Percentiles rank a stretch among this genome's conserved stretches.
Conservation (phyloP, 495 filamentous ascomycete species). For the Daldinia vernicosa region DNA sequence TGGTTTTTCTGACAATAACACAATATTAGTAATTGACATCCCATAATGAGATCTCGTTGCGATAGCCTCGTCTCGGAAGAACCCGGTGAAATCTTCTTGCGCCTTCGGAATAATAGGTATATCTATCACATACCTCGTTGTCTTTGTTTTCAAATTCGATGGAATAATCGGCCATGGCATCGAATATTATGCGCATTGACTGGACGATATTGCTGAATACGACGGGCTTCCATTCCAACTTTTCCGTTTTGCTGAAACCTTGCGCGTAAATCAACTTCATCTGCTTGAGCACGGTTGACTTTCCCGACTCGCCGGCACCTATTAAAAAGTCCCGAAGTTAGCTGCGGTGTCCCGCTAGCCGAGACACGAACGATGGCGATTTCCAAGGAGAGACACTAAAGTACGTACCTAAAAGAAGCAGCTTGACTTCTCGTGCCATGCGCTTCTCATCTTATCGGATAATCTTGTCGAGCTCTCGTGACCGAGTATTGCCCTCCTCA, state of each 20-base stretch:
- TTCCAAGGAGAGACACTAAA: slow-evolving; percentile 11
- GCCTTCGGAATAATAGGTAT: slow-evolving; percentile 24
- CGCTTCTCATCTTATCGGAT: slow-evolving; percentile 85
- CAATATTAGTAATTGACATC: slow-evolving; percentile 24
- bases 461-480: slow-evolving; percentile 76
- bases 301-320: slow-evolving; percentile 98
- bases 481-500: slow-evolving; percentile 58
- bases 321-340: slow-evolving; percentile 39
- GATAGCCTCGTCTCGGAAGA: slow-evolving; percentile 16
- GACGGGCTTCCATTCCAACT: slow-evolving; percentile 90
- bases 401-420: slow-evolving; percentile 78
- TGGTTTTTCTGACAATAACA: slow-evolving; percentile 56
- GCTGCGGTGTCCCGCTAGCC: slow-evolving; percentile 38
- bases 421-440: slow-evolving; percentile 81
- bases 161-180: slow-evolving; percentile 89
- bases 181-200: slow-evolving; percentile 87
- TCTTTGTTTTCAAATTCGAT: slow-evolving; percentile 78
- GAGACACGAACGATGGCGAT: slow-evolving; percentile 29
- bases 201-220: slow-evolving; percentile 93
- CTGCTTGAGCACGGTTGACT: slow-evolving; percentile 98
- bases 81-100: slow-evolving; percentile 39
- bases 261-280: slow-evolving; percentile 98
- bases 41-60: background rate
- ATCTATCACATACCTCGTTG: slow-evolving; percentile 72
- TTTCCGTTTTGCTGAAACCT: slow-evolving; percentile 90